phyloP scores from a whole-genome alignment of 768 basidiomycete genomes.

The Clavulina sp. region DNA sequence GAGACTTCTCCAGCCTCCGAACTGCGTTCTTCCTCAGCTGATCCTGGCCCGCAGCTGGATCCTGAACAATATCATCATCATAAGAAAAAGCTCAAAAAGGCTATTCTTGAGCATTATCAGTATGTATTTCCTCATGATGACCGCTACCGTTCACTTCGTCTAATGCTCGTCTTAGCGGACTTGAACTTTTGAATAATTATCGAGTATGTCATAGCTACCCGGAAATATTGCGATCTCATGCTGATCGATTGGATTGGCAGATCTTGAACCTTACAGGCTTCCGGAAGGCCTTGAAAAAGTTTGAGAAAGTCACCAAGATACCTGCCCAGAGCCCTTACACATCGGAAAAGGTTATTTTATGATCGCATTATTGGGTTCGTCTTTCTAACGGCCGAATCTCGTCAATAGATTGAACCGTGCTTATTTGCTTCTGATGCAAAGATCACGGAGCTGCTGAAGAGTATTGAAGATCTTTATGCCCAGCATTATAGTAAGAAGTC shows the following conservation, averaged over 20 bases:
- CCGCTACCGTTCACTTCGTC: not conserved
- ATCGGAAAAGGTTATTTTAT: constrained; percentile 43
- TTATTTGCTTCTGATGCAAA: constrained; percentile 3
- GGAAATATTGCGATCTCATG: not conserved
- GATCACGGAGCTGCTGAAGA: constrained; percentile 47
- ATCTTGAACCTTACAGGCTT: constrained; percentile 83
- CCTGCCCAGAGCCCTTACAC: constrained; percentile 62
- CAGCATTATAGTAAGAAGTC: constrained; percentile 46
- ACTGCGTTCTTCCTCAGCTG: not conserved
- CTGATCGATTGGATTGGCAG: constrained; percentile 20
- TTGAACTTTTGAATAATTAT: constrained; percentile 81
- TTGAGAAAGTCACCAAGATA: constrained; percentile 64
- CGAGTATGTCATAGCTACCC: constrained; percentile 36
- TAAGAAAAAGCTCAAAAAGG: constrained; percentile 71
- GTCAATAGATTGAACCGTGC: constrained; percentile 6
- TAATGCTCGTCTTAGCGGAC: constrained; percentile 27
- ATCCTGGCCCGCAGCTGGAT: constrained; percentile 21
- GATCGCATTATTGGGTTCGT: not conserved
- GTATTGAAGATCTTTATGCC: constrained; percentile 66
- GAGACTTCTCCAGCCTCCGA: not conserved
- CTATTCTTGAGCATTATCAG: constrained; percentile 72
- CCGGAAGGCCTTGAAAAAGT: constrained; percentile 71
- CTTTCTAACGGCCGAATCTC: too few relatives aligned
- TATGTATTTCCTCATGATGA: constrained; percentile 16
- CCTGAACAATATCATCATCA: constrained; percentile 72